Conservation (phyloP, 2,329 filamentous ascomycete genomes). For the Ascochyta fabae region DNA sequence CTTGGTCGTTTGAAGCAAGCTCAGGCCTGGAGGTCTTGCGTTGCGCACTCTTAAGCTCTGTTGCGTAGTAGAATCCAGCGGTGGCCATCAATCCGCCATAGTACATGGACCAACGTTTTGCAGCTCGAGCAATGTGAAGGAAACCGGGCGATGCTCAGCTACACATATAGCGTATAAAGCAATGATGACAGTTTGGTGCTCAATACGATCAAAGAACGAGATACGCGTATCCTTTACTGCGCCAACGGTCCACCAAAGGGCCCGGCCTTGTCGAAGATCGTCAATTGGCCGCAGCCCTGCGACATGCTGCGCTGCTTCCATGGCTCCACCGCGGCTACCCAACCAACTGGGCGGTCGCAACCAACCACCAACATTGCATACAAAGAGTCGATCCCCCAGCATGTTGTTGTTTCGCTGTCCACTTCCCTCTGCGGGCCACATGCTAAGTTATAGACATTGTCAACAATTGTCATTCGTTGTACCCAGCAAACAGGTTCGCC, state of each 20-base stretch:
- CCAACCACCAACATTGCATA: conserved; percentile 1
- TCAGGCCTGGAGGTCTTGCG: background rate
- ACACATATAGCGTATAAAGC: background rate
- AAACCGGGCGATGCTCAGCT: background rate
- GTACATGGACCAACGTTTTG: background rate
- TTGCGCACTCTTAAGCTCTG: background rate
- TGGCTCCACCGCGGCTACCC: conserved; percentile 7
- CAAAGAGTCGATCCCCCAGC: conserved; percentile 2
- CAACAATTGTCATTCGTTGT: conserved; percentile 4
- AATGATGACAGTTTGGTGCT: background rate
- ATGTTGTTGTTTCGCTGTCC: conserved; percentile 4
- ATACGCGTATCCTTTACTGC: conserved; percentile 5
- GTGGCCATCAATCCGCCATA: too few relatives aligned
- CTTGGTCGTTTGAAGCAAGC: background rate
- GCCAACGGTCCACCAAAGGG: background rate
- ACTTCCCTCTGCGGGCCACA: background rate
- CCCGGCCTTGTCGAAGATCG: background rate
- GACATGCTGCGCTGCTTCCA: conserved; percentile 3
- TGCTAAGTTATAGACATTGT: background rate
- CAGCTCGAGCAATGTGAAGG: background rate
- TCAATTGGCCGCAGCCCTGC: background rate
- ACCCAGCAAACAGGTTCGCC: conserved; percentile 3
- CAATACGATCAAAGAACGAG: conserved; percentile 1
- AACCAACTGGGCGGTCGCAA: background rate
- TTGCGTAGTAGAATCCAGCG: background rate